Evolutionary conservation across 176 grass and related monocot genomes (phyloP).

Genomic region (Secale cereale): DNA sequence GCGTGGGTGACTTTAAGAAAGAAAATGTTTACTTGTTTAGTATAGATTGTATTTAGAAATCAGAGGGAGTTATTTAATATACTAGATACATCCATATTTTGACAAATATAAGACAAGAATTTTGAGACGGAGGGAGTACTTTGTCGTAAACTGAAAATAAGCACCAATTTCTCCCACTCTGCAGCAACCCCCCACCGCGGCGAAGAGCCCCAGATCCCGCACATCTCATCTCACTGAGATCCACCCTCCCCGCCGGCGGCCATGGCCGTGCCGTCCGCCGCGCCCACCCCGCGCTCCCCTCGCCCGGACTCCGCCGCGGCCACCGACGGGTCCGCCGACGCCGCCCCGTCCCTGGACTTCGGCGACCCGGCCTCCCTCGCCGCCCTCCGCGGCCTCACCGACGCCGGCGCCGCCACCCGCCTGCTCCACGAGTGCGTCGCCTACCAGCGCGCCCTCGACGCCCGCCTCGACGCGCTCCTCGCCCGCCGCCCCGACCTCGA

Average conservation of each 20-base stretch:
- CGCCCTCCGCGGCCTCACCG: conserved; percentile 69
- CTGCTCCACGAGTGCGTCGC: conserved; percentile 84
- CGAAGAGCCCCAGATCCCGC: conserved; percentile 2
- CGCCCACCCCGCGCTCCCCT: conserved; percentile 22
- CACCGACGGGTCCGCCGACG: conserved; percentile 14
- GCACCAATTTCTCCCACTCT: background rate
- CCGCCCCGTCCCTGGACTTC: conserved; percentile 46
- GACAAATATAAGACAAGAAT: too few species aligned
- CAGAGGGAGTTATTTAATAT: too few species aligned
- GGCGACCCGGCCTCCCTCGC: conserved; percentile 53
- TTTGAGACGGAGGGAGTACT: too few species aligned
- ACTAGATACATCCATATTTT: too few species aligned
- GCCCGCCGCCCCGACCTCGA: conserved; percentile 76
- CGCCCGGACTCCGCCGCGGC: conserved; percentile 11
- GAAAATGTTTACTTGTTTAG: too few species aligned
- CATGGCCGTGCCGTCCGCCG: conserved; percentile 33
- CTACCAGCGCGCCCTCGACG: conserved; percentile 81
- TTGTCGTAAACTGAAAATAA: too few species aligned
- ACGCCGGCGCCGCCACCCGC: conserved; percentile 71
- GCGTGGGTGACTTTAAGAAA: too few species aligned
- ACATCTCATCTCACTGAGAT: conserved; percentile 28
- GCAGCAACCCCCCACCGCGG: too few species aligned
- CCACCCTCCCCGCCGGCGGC: conserved; percentile 1
- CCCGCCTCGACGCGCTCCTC: conserved; percentile 65
- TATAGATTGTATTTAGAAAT: too few species aligned